Percentiles rank a stretch among this genome's conserved stretches.
phyloP scores from a whole-genome alignment of 2,329 filamentous ascomycete genomes.

The Alternaria arborescens region DNA sequence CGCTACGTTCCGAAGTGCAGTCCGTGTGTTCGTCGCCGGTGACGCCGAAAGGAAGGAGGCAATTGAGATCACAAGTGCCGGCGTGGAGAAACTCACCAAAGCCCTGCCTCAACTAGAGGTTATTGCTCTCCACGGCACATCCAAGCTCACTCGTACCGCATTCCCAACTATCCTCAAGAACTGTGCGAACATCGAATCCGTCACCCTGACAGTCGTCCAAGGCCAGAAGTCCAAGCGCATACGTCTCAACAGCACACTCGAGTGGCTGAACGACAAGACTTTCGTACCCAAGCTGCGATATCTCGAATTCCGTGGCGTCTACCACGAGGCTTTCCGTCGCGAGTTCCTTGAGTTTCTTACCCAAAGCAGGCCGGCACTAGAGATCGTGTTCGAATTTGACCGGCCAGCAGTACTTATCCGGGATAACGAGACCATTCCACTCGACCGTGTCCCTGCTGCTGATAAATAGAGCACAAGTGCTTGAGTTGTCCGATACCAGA shows the following conservation, averaged over 20 bases:
- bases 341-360: conserved; percentile 12
- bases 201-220: conserved; percentile 6
- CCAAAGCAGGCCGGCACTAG: conserved; percentile 5
- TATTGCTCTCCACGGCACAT: conserved; percentile 1
- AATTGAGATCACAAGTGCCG: conserved; percentile 3
- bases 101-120: not conserved
- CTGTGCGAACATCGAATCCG: conserved; percentile 6
- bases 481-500: not conserved
- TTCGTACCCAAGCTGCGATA: conserved; percentile 5
- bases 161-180: conserved; percentile 8
- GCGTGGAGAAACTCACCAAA: conserved; percentile 6
- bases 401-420: not conserved
- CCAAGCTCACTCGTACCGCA: conserved; percentile 2
- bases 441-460: not conserved
- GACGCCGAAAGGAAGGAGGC: not conserved
- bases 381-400: conserved; percentile 6
- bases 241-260: conserved; percentile 1
- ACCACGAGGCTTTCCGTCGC: conserved; percentile 2
- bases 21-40: conserved; percentile 5
- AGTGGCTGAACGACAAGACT: conserved; percentile 6
- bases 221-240: conserved; percentile 6
- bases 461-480: not conserved
- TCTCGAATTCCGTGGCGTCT: conserved; percentile 12
- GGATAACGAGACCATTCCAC: not conserved
- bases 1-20: conserved; percentile 2